Percentiles rank a stretch among this genome's conserved stretches.
phyloP scores from a whole-genome alignment of 345 rosid species.

The Bruguiera gymnorhiza region DNA sequence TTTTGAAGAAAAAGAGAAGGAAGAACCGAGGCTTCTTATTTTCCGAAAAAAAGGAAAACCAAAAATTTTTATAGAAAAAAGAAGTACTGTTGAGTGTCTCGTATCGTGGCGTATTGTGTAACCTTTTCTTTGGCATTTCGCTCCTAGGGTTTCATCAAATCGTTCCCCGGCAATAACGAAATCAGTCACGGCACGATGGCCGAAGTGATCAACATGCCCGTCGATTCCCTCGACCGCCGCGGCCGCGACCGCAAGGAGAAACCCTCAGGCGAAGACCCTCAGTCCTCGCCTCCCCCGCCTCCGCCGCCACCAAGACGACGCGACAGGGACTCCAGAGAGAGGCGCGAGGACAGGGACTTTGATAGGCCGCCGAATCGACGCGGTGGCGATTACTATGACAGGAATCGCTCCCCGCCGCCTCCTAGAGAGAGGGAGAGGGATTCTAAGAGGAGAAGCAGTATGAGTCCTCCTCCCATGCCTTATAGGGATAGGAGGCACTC shows the following conservation, averaged over 20 bases:
- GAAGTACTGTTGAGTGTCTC: no score
- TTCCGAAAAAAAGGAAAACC: no score
- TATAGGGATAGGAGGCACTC: conserved; percentile 76
- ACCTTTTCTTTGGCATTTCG: neutral
- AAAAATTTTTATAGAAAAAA: no score
- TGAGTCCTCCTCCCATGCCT: conserved; percentile 79
- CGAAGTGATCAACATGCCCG: conserved; percentile 61
- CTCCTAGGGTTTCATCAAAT: conserved; percentile 11
- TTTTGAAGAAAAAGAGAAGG: no score
- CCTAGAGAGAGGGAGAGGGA: conserved; percentile 53
- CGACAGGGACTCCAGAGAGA: conserved; percentile 77
- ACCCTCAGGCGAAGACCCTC: conserved; percentile 28
- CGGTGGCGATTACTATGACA: conserved; percentile 53
- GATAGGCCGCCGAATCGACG: conserved; percentile 63
- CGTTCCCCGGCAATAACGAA: neutral
- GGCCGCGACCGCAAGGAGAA: conserved; percentile 40
- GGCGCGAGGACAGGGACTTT: conserved; percentile 61
- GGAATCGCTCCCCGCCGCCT: conserved; percentile 78
- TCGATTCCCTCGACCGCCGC: conserved; percentile 56
- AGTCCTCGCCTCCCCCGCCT: conserved; percentile 35
- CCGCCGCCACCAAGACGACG: conserved; percentile 45
- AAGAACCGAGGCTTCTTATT: no score
- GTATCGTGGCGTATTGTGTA: no score
- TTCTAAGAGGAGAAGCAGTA: conserved; percentile 69
- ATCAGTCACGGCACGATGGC: conserved; percentile 41